Conservation (phyloP, 2,329 filamentous ascomycete species). For the Trichoderma sp. region DNA sequence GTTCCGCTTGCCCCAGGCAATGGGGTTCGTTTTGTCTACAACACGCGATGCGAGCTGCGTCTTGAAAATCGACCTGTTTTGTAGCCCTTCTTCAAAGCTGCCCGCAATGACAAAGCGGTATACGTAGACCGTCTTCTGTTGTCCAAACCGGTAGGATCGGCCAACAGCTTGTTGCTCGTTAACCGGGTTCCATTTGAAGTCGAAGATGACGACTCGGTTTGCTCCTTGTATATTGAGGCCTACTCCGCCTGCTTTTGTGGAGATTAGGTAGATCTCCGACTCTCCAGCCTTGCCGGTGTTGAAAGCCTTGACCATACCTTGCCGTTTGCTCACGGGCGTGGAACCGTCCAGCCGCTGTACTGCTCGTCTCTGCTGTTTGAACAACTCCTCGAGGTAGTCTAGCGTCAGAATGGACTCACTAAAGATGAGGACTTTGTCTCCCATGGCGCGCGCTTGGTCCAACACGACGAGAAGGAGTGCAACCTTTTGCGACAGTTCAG, state of each 20-base stretch:
- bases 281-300: conserved; percentile 62
- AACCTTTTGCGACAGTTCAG: conserved; percentile 67
- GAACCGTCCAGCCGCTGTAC: conserved; percentile 67
- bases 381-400: conserved; percentile 64
- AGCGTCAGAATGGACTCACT: conserved; percentile 71
- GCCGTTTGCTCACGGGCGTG: conserved; percentile 59
- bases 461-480: conserved; percentile 69
- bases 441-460: conserved; percentile 57
- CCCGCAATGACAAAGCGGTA: conserved; percentile 79
- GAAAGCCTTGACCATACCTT: conserved; percentile 67
- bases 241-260: conserved; percentile 77
- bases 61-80: conserved; percentile 80
- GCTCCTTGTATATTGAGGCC: conserved; percentile 83
- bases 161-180: conserved; percentile 86
- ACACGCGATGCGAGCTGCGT: conserved; percentile 75
- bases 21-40: conserved; percentile 78
- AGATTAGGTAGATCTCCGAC: conserved; percentile 72
- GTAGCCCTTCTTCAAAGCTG: conserved; percentile 74
- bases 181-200: conserved; percentile 78
- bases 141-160: conserved; percentile 81
- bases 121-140: conserved; percentile 77
- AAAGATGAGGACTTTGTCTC: conserved; percentile 81
- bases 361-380: conserved; percentile 51
- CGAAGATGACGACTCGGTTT: conserved; percentile 84
- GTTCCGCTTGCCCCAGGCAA: conserved; percentile 61